Percentiles rank a stretch among this genome's conserved stretches.
Evolutionary conservation across 2,329 filamentous ascomycete species (phyloP).

Genomic region (Calycina herbarum): DNA sequence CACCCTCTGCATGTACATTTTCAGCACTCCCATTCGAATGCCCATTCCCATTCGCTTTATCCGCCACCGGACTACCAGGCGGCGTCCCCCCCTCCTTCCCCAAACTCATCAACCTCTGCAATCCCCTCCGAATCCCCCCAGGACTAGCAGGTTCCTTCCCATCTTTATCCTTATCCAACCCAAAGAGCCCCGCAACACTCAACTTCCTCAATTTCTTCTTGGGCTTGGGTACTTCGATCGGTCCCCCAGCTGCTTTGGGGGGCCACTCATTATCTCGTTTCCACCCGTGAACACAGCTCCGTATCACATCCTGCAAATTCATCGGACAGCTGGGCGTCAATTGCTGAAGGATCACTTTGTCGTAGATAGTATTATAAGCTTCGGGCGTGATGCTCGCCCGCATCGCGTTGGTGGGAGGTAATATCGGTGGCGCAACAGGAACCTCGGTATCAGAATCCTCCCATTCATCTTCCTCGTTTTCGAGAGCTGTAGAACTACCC

Average conservation of each 20-base stretch:
- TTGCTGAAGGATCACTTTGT: constrained; percentile 78
- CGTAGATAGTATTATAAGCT: constrained; percentile 81
- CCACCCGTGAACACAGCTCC: constrained; percentile 84
- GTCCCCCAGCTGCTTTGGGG: constrained; percentile 51
- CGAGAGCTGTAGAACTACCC: constrained; percentile 26
- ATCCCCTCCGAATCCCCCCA: constrained; percentile 21
- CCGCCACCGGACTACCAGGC: background rate
- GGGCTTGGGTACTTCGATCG: constrained; percentile 40
- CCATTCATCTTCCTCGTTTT: constrained; percentile 30
- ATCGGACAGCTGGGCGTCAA: constrained; percentile 85
- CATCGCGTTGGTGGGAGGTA: constrained; percentile 73
- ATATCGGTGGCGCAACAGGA: constrained; percentile 70
- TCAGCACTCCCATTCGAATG: background rate
- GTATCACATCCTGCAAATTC: constrained; percentile 79
- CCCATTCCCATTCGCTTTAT: background rate
- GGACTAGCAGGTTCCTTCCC: constrained; percentile 11
- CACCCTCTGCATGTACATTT: background rate
- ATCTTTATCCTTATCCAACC: constrained; percentile 23
- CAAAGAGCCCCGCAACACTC: constrained; percentile 34
- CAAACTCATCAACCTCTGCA: constrained; percentile 29
- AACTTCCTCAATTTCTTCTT: constrained; percentile 31
- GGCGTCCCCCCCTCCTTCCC: constrained; percentile 12
- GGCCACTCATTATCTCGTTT: constrained; percentile 94
- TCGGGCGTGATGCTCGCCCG: constrained; percentile 72
- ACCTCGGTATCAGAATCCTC: constrained; percentile 43